Evolutionary conservation across 2,329 filamentous ascomycete genomes (phyloP).

Genomic region (Claviceps sorghi): DNA sequence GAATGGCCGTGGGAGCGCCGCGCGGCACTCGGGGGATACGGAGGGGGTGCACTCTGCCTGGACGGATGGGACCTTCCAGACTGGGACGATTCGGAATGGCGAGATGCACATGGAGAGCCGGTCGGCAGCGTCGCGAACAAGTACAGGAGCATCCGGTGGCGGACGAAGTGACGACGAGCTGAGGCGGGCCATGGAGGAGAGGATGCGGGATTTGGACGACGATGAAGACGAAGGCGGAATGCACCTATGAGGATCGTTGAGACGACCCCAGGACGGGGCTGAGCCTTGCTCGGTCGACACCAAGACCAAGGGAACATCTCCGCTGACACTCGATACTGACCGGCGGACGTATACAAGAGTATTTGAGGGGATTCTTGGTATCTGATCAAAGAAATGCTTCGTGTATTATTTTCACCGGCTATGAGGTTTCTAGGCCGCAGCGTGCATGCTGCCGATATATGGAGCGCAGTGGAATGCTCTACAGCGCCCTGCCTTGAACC

Average conservation of each 20-base stretch:
- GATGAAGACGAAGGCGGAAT: slow-evolving; percentile 39
- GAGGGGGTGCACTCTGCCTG: slow-evolving; percentile 32
- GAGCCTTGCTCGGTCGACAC: slow-evolving; percentile 1
- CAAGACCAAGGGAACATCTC: neutral
- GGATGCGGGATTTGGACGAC: slow-evolving; percentile 30
- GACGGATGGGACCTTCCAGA: slow-evolving; percentile 50
- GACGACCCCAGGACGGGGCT: neutral
- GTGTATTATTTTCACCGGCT: neutral
- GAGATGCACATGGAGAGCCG: slow-evolving; percentile 29
- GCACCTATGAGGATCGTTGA: slow-evolving; percentile 33
- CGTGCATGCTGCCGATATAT: neutral
- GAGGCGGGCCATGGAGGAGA: slow-evolving; percentile 38
- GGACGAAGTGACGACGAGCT: slow-evolving; percentile 45
- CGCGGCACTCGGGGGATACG: neutral
- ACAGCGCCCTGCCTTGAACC: neutral
- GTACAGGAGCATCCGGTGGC: slow-evolving; percentile 20
- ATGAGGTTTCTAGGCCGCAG: neutral
- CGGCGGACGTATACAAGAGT: neutral
- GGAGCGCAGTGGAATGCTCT: no score
- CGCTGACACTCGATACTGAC: neutral
- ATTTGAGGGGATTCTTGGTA: neutral
- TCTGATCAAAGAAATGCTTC: neutral
- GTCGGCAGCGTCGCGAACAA: slow-evolving; percentile 8
- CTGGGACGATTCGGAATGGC: slow-evolving; percentile 39
- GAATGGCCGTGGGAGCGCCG: neutral